phyloP scores from a whole-genome alignment of 768 basidiomycete species.

The Auriscalpium orientale region DNA sequence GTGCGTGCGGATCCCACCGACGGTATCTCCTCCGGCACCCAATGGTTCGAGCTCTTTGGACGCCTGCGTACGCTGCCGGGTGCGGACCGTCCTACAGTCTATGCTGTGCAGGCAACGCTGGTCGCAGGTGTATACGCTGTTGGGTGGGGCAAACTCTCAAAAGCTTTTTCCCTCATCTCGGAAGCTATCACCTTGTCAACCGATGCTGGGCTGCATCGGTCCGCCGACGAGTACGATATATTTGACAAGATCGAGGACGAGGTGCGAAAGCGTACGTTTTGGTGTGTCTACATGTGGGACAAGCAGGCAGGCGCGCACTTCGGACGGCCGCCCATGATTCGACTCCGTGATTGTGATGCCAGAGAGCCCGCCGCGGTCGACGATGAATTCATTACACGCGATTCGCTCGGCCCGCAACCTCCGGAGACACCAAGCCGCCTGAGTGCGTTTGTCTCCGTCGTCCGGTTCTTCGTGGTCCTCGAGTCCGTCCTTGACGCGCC shows the following conservation, averaged over 20 bases:
- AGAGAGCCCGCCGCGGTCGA: slow-evolving; percentile 79
- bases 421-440: slow-evolving; percentile 68
- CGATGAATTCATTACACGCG: slow-evolving; percentile 82
- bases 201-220: slow-evolving; percentile 85
- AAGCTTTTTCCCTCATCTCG: slow-evolving; percentile 77
- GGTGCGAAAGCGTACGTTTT: slow-evolving; percentile 90
- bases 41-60: slow-evolving; percentile 87
- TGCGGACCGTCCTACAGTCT: slow-evolving; percentile 82
- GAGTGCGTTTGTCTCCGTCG: slow-evolving; percentile 68
- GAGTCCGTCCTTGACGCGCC: slow-evolving; percentile 84
- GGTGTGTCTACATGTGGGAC: slow-evolving; percentile 96
- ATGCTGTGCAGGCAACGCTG: slow-evolving; percentile 87
- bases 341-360: slow-evolving; percentile 88
- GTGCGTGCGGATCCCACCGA: slow-evolving; percentile 78
- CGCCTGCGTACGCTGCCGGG: slow-evolving; percentile 84
- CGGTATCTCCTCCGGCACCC: slow-evolving; percentile 81
- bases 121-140: slow-evolving; percentile 92
- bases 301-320: slow-evolving; percentile 88
- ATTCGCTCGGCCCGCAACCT: slow-evolving; percentile 58
- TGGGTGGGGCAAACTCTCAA: slow-evolving; percentile 82
- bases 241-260: slow-evolving; percentile 90
- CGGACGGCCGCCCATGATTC: slow-evolving; percentile 80
- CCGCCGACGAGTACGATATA: slow-evolving; percentile 75
- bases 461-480: slow-evolving; percentile 80
- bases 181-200: slow-evolving; percentile 84